Conservation (phyloP, 768 basidiomycete species). For the Boletus subcaerulescens region DNA sequence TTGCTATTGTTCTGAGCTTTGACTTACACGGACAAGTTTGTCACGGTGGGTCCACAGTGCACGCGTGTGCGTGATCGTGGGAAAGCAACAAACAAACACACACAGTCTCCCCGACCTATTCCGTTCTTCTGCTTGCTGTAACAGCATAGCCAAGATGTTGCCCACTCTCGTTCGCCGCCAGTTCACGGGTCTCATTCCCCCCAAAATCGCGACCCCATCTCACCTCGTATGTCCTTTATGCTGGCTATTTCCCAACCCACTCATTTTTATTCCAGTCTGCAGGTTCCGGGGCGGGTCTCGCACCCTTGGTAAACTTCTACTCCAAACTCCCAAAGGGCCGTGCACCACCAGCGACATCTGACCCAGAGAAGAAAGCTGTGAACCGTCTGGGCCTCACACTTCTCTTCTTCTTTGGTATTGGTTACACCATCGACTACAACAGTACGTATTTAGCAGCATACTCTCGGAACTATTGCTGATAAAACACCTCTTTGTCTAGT, state of each 20-base stretch:
- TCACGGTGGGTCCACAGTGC: slow-evolving; percentile 5
- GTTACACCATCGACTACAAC: slow-evolving; percentile 88
- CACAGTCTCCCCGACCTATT: slow-evolving; percentile 18
- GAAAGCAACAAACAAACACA: slow-evolving; percentile 16
- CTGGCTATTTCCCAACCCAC: background rate
- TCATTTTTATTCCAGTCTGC: slow-evolving; percentile 54
- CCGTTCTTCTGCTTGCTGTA: slow-evolving; percentile 11
- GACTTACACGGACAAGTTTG: background rate
- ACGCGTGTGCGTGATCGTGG: slow-evolving; percentile 16
- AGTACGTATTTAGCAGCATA: slow-evolving; percentile 50
- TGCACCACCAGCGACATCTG: slow-evolving; percentile 55
- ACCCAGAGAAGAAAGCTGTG: slow-evolving; percentile 79
- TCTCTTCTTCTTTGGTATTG: slow-evolving; percentile 53
- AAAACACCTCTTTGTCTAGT: slow-evolving; percentile 42
- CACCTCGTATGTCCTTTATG: slow-evolving; percentile 57
- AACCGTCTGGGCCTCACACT: slow-evolving; percentile 53
- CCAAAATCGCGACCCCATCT: slow-evolving; percentile 90
- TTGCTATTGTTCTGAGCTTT: slow-evolving; percentile 10
- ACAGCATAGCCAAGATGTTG: slow-evolving; percentile 56
- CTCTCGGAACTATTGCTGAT: slow-evolving; percentile 7
- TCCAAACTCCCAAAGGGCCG: slow-evolving; percentile 93
- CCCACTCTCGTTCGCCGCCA: slow-evolving; percentile 81
- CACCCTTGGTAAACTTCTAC: slow-evolving; percentile 91
- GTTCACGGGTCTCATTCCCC: slow-evolving; percentile 83
- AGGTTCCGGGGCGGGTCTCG: slow-evolving; percentile 76